Percentiles rank a stretch among this genome's conserved stretches.
Evolutionary conservation across 352 stramenopile species (phyloP).

Genomic region (Globisporangium cystogenes): DNA sequence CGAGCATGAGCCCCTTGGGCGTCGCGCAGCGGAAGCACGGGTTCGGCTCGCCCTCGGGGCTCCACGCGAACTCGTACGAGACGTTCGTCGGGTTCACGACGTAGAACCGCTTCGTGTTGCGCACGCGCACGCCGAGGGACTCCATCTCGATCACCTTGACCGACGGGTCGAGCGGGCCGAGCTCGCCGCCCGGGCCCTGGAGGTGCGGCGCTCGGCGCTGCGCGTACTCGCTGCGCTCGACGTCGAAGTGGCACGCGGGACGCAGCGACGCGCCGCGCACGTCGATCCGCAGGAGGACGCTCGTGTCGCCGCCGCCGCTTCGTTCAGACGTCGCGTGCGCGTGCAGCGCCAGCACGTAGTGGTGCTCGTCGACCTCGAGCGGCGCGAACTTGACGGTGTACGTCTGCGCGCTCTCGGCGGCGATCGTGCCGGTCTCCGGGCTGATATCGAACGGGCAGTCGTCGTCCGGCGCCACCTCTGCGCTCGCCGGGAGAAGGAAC

Average conservation of each 20-base stretch:
- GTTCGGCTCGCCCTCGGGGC: slow-evolving; percentile 60
- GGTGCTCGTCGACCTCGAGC: slow-evolving; percentile 88
- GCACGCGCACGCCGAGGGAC: slow-evolving; percentile 85
- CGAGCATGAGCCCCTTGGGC: slow-evolving; percentile 87
- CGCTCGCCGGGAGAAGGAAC: not conserved
- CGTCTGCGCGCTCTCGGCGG: slow-evolving; percentile 40
- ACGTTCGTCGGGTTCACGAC: slow-evolving; percentile 93
- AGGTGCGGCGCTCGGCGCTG: slow-evolving; percentile 57
- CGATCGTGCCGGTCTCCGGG: slow-evolving; percentile 53
- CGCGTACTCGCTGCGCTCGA: slow-evolving; percentile 88
- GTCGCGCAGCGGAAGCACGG: slow-evolving; percentile 89
- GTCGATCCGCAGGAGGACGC: slow-evolving; percentile 36
- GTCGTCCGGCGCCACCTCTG: slow-evolving; percentile 22
- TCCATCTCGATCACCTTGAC: slow-evolving; percentile 92
- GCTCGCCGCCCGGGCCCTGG: slow-evolving; percentile 74
- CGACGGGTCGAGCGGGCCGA: slow-evolving; percentile 78
- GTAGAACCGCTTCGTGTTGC: slow-evolving; percentile 91
- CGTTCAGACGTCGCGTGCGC: slow-evolving; percentile 3
- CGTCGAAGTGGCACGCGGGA: slow-evolving; percentile 92
- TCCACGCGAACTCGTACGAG: slow-evolving; percentile 93
- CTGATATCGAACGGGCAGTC: slow-evolving; percentile 87
- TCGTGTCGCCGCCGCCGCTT: not conserved
- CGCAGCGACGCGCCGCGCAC: slow-evolving; percentile 75
- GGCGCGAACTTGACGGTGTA: slow-evolving; percentile 89
- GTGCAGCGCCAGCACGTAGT: slow-evolving; percentile 59